Percentiles rank a stretch among this genome's conserved stretches.
Conservation (phyloP, 192 early-diverging fungal genomes). For the Oehlia diaphana region DNA sequence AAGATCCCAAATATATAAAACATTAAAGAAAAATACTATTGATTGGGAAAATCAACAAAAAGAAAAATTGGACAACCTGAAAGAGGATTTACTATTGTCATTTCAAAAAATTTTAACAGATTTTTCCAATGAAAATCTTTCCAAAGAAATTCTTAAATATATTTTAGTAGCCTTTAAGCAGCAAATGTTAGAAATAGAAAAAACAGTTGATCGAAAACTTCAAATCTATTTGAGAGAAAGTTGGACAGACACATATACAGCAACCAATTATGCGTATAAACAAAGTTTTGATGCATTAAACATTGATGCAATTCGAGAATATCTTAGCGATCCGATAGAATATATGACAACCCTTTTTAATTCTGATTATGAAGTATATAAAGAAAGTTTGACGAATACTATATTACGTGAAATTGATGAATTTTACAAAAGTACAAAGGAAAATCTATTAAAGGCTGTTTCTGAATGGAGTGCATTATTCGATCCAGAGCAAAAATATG, state of each 20-base stretch:
- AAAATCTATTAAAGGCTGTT: background rate
- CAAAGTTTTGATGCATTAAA: background rate
- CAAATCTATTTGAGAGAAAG: background rate
- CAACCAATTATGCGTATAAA: background rate
- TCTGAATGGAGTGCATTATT: background rate
- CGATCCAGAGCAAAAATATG: background rate
- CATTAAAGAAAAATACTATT: background rate
- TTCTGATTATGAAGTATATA: background rate
- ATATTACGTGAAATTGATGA: background rate
- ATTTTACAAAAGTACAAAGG: background rate
- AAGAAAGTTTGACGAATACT: background rate
- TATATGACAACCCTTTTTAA: background rate
- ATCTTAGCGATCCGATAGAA: background rate
- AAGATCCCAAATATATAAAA: background rate
- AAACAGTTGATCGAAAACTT: background rate
- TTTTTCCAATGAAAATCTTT: background rate
- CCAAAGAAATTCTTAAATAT: background rate
- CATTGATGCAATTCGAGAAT: background rate
- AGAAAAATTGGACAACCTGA: background rate
- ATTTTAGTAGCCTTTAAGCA: background rate
- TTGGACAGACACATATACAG: background rate
- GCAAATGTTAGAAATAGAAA: background rate
- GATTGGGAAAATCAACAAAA: background rate
- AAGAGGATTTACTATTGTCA: background rate
- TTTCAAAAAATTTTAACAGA: slow-evolving; percentile 1